These are phyloP conservation scores for Myriosclerotinia curreyana DNA, from an alignment of 2,329 filamentous ascomycete genomes.

Conservation along the genomic window DNA sequence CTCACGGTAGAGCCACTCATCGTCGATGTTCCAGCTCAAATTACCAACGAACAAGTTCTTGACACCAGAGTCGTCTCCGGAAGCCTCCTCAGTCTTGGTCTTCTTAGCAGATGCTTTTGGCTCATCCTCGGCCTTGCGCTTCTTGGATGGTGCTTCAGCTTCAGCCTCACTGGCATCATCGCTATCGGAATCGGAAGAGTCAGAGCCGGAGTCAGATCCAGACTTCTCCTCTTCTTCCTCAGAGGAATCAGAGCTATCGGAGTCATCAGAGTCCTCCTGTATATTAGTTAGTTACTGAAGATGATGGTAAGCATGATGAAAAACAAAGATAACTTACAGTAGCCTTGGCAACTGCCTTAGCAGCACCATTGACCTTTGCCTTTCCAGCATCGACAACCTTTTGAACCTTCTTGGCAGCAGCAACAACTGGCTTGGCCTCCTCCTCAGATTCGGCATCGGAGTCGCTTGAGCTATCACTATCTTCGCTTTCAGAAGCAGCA, in stretches of 20 bases:
- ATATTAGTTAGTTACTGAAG: neutral
- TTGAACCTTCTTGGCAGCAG: constrained; percentile 32
- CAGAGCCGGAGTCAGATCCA: constrained; percentile 29
- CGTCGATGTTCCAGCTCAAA: constrained; percentile 72
- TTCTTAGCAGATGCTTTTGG: constrained; percentile 49
- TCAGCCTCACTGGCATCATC: constrained; percentile 31
- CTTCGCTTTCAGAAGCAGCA: constrained; percentile 36
- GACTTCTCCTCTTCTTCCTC: constrained; percentile 27
- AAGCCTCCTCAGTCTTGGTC: constrained; percentile 47
- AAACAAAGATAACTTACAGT: constrained; percentile 33
- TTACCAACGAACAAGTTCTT: constrained; percentile 71
- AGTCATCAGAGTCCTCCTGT: constrained; percentile 15
- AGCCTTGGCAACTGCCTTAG: constrained; percentile 36
- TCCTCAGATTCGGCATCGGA: constrained; percentile 32
- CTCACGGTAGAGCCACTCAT: constrained; percentile 66
- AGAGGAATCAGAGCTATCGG: constrained; percentile 25
- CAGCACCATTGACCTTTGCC: constrained; percentile 35
- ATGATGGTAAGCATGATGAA: neutral
- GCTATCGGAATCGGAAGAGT: constrained; percentile 29
- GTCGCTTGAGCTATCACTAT: constrained; percentile 34
- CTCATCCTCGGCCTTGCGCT: constrained; percentile 56
- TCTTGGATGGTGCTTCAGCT: constrained; percentile 48
- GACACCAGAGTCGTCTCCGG: constrained; percentile 43
- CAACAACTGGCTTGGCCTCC: constrained; percentile 32
- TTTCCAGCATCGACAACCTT: constrained; percentile 34